phyloP scores from a whole-genome alignment of 805 yeast genomes.

The Kuraishia hungarica region DNA sequence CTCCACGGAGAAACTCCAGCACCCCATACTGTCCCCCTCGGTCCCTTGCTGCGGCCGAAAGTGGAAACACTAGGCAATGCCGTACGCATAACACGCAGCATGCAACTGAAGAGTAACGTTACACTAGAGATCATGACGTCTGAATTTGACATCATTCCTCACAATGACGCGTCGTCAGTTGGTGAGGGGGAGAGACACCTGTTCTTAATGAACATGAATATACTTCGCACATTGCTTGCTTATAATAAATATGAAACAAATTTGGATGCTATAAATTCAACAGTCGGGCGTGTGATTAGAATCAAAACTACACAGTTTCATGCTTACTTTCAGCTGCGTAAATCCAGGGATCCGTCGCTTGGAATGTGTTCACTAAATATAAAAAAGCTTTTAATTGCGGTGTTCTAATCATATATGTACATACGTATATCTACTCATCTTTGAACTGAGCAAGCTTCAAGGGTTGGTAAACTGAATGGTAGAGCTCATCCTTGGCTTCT shows the following conservation, averaged over 20 bases:
- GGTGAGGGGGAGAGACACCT: background rate
- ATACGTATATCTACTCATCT: conserved; percentile 13
- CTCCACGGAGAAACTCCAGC: background rate
- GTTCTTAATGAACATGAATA: background rate
- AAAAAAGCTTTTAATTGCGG: background rate
- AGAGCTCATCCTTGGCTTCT: conserved; percentile 22
- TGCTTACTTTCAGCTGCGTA: no score
- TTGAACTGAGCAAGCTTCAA: conserved; percentile 19
- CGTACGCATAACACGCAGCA: background rate
- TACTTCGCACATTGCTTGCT: no score
- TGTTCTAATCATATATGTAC: background rate
- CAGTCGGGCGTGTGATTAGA: no score
- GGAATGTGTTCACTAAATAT: no score
- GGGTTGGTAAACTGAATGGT: conserved; percentile 20
- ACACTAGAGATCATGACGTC: background rate
- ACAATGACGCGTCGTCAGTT: background rate
- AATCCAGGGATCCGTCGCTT: no score
- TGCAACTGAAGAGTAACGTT: background rate
- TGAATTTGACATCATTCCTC: background rate
- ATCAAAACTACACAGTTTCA: no score
- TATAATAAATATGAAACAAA: no score
- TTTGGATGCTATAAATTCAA: no score
- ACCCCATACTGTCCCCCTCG: background rate
- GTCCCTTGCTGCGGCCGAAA: background rate
- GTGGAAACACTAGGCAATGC: background rate